These are phyloP conservation scores for Calocybe indica DNA, from an alignment of 768 basidiomycete species.

Conservation along the genomic window DNA sequence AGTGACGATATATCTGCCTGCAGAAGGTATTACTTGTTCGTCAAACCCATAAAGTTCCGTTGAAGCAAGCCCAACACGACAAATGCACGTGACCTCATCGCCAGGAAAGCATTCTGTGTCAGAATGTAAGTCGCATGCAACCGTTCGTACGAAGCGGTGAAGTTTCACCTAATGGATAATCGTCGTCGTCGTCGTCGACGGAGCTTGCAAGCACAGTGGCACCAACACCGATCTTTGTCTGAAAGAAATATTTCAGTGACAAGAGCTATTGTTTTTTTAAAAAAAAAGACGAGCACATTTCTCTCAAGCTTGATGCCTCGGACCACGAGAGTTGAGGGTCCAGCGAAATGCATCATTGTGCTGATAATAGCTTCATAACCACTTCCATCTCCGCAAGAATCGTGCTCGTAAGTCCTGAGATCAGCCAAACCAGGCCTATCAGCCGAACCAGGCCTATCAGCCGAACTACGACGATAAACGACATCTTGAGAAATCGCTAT, in stretches of 20 bases:
- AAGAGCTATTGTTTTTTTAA: neutral
- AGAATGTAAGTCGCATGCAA: neutral
- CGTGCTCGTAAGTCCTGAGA: constrained; percentile 44
- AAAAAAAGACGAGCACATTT: constrained; percentile 31
- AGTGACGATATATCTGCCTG: constrained; percentile 52
- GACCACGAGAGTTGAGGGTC: constrained; percentile 52
- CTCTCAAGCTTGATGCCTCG: constrained; percentile 40
- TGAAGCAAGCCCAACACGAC: constrained; percentile 42
- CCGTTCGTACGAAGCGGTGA: neutral
- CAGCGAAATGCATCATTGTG: constrained; percentile 44
- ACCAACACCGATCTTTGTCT: constrained; percentile 31
- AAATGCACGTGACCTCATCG: constrained; percentile 57
- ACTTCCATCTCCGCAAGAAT: constrained; percentile 44
- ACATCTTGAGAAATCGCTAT: constrained; percentile 51
- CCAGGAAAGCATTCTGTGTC: constrained; percentile 54
- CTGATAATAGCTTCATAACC: constrained; percentile 55
- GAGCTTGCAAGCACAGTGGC: constrained; percentile 51
- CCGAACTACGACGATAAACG: constrained; percentile 41
- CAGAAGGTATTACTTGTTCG: constrained; percentile 32
- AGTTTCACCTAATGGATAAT: constrained; percentile 40
- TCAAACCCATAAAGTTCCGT: constrained; percentile 24
- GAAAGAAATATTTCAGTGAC: neutral
- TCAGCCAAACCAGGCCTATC: constrained; percentile 45
- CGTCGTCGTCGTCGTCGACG: constrained; percentile 36
- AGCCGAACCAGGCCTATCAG: constrained; percentile 29